phyloP scores from a whole-genome alignment of 257 asterid genomes.

The Echites panduratus region DNA sequence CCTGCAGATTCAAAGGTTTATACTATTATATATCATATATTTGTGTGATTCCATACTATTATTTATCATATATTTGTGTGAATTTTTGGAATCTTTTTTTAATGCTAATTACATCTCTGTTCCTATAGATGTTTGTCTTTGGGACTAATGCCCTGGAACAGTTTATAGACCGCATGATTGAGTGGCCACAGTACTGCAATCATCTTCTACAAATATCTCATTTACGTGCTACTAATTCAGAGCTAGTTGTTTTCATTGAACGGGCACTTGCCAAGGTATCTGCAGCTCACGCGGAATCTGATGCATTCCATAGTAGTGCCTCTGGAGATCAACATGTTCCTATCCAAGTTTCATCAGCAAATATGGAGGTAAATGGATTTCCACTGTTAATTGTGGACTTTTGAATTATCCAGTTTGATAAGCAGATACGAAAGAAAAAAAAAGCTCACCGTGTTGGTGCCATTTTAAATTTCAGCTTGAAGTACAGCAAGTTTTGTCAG shows the following conservation, averaged over 20 bases:
- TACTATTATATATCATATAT: constrained; percentile 2
- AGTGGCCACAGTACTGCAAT: constrained; percentile 99
- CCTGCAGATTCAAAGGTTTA: constrained; percentile 86
- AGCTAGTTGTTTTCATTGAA: constrained; percentile 67
- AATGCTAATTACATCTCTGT: constrained; percentile 17
- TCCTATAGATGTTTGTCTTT: constrained; percentile 81
- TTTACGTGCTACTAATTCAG: constrained; percentile 66
- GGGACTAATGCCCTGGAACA: constrained; percentile 92
- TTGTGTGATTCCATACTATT: constrained; percentile 9
- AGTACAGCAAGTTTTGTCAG: background rate
- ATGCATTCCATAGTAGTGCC: constrained; percentile 41
- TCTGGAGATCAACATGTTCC: constrained; percentile 50
- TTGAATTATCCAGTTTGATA: background rate
- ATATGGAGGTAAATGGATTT: constrained; percentile 49
- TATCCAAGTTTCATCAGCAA: constrained; percentile 39
- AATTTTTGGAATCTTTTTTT: constrained; percentile 13
- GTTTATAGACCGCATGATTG: constrained; percentile 84
- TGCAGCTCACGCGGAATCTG: constrained; percentile 64
- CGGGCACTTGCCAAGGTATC: constrained; percentile 63
- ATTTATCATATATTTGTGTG: background rate
- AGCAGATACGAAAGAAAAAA: background rate
- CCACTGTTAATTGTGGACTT: background rate
- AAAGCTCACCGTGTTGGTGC: background rate
- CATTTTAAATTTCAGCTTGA: background rate
- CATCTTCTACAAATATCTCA: constrained; percentile 94